These are phyloP conservation scores for Crithidia expoeki DNA, from an alignment of 208 protist genomes.

Conservation along the genomic window DNA sequence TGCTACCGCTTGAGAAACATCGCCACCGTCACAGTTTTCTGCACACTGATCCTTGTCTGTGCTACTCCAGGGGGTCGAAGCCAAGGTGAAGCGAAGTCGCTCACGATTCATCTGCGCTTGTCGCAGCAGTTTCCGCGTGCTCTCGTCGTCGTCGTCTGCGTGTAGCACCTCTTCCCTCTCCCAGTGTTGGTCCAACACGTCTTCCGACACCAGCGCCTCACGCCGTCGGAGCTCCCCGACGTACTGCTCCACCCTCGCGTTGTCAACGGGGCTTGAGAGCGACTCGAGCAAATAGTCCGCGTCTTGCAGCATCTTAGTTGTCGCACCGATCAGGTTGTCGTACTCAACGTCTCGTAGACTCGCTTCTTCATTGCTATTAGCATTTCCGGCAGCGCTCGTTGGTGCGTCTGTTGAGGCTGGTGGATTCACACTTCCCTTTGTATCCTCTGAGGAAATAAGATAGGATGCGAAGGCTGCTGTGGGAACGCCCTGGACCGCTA, in stretches of 20 bases:
- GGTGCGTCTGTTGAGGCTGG: not conserved
- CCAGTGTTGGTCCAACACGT: constrained; percentile 23
- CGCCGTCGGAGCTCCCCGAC: constrained; percentile 27
- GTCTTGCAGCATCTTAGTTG: constrained; percentile 6
- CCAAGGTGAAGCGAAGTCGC: constrained; percentile 6
- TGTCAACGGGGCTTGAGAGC: constrained; percentile 7
- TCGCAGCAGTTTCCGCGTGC: constrained; percentile 38
- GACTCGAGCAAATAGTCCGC: constrained; percentile 26
- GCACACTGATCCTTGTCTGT: too few relatives aligned
- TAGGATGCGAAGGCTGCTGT: constrained; percentile 15
- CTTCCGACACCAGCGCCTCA: constrained; percentile 13
- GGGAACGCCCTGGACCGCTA: constrained; percentile 17
- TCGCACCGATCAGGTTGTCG: constrained; percentile 13
- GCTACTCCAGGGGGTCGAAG: not conserved
- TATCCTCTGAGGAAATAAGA: constrained; percentile 2
- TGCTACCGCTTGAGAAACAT: too few relatives aligned
- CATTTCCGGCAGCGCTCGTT: not conserved
- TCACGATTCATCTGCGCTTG: constrained; percentile 14
- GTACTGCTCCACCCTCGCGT: not conserved
- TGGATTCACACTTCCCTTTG: not conserved
- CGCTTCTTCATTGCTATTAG: not conserved
- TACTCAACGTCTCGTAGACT: not conserved
- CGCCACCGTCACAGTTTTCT: too few relatives aligned
- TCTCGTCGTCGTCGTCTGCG: constrained; percentile 28
- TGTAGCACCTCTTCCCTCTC: constrained; percentile 17